Evolutionary conservation across 1,139 yeast species (phyloP).

Genomic region (Zhuliangozyma blackwelliae): DNA sequence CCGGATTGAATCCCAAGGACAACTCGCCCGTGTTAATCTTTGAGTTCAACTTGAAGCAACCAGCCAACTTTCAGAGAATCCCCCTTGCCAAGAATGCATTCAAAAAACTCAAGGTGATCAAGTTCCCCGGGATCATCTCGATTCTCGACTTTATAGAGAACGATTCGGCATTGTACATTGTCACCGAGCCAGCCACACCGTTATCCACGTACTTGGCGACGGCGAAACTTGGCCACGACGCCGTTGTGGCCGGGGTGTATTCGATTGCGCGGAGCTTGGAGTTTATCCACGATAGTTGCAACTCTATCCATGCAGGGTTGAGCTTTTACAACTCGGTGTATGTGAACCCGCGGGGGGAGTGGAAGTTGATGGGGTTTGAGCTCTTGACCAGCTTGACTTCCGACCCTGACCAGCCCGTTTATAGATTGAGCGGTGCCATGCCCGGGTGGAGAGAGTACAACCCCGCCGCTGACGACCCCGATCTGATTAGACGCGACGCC

Average conservation of each 20-base stretch:
- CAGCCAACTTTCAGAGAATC: constrained; percentile 22
- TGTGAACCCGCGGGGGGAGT: constrained; percentile 67
- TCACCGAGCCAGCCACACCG: constrained; percentile 77
- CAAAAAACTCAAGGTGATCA: constrained; percentile 60
- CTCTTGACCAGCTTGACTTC: constrained; percentile 49
- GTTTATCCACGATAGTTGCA: constrained; percentile 61
- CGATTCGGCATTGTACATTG: constrained; percentile 57
- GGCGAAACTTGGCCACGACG: constrained; percentile 26
- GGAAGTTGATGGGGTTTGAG: constrained; percentile 86
- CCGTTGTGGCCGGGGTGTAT: constrained; percentile 56
- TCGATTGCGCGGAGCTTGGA: constrained; percentile 53
- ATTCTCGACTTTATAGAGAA: constrained; percentile 69
- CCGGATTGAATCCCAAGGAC: constrained; percentile 43
- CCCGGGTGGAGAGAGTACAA: constrained; percentile 4
- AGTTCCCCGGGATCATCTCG: constrained; percentile 73
- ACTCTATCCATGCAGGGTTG: constrained; percentile 64
- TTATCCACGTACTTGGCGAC: constrained; percentile 33
- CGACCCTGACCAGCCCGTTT: constrained; percentile 49
- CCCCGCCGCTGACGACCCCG: constrained; percentile 6
- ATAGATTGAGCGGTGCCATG: constrained; percentile 18
- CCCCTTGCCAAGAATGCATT: constrained; percentile 59
- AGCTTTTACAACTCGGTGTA: constrained; percentile 51
- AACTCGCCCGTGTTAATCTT: constrained; percentile 51
- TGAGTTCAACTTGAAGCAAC: constrained; percentile 51
- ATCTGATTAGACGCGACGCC: constrained; percentile 28